Evolutionary conservation across 169 alveolate genomes (phyloP), one percentile per base, ranked within the genome.

Genomic region (Eimeria acervulina): DNA sequence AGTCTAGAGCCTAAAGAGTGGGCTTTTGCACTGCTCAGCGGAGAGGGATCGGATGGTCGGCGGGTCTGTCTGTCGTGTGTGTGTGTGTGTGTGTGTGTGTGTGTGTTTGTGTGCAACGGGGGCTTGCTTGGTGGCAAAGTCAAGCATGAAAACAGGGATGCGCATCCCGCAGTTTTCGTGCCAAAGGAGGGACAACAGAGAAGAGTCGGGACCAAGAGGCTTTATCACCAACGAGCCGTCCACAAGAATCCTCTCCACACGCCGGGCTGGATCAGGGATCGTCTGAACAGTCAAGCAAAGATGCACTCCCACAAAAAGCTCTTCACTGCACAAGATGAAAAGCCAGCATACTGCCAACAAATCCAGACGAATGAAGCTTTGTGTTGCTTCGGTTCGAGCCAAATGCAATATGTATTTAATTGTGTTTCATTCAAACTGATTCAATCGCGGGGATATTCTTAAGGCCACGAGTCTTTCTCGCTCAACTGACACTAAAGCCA

Each of bases 151-250:
- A 47, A 80, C n/a, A 12, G 96, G 96, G 38, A 93, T 90, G 87
- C 74, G 96, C 96, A 93, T 93, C 84, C 96, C 84, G 93, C 96
- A 93, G 92, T 93, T 93, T 28, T 78, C 91, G 40, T 93, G 96
- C 96, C 96, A 93, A 31, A 93, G 61, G 55, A 93, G 92, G 26
- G 92, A 63, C 1, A 80, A 38, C 26, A 61, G 74, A 26, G 96
- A 78, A 42, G 74, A 55, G 63, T 93, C 36, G 84, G 72, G 68
- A 40, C 87, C 72, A 4, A 59, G 84, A 59, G 96, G 96, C 19
- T 33, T n/a, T 66, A 93, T 93, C 78, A 93, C 96, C 28, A 93
- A 42, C 36, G 80, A 76, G 6, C 96, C 96, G 59, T 93, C 96
- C 5, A 93, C 93, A 47, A 85, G 59, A 68, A 93, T 93, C 59